Evolutionary conservation across 805 yeast genomes (phyloP).

Genomic region (Hanseniaspora lindneri): DNA sequence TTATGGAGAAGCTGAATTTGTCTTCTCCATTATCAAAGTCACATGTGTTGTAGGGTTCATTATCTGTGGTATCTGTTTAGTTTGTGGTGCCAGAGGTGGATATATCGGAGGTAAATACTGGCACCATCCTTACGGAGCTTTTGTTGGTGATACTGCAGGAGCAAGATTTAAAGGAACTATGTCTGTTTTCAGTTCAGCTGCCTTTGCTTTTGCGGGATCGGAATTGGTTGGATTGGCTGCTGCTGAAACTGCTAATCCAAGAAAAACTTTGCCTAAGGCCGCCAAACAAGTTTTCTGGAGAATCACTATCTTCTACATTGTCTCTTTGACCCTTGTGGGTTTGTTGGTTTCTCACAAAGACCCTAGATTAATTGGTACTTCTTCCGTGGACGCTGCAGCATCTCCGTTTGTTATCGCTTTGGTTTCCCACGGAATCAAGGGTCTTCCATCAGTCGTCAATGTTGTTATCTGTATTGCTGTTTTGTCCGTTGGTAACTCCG

Average conservation of each 20-base stretch:
- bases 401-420: slow-evolving; percentile 74
- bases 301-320: slow-evolving; percentile 38
- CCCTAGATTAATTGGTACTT: slow-evolving; percentile 35
- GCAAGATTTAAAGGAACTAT: slow-evolving; percentile 41
- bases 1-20: slow-evolving; percentile 45
- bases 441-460: slow-evolving; percentile 54
- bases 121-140: slow-evolving; percentile 44
- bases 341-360: slow-evolving; percentile 38
- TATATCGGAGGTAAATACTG: slow-evolving; percentile 42
- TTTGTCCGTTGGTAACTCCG: slow-evolving; percentile 59
- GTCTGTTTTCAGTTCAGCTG: slow-evolving; percentile 44
- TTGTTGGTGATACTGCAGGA: slow-evolving; percentile 34
- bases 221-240: slow-evolving; percentile 43
- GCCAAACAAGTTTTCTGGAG: slow-evolving; percentile 49
- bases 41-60: slow-evolving; percentile 42
- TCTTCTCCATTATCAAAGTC: slow-evolving; percentile 39
- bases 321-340: slow-evolving; percentile 36
- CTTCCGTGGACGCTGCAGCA: slow-evolving; percentile 50
- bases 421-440: slow-evolving; percentile 48
- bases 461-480: slow-evolving; percentile 57
- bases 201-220: slow-evolving; percentile 44
- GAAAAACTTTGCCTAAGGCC: slow-evolving; percentile 40
- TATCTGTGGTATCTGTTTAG: slow-evolving; percentile 40
- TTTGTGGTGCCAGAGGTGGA: slow-evolving; percentile 38
- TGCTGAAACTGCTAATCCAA: slow-evolving; percentile 39